Evolutionary conservation across 106 monocot species (phyloP), one percentile per base, ranked within the genome.

Genomic region (Acanthochlamys bracteata): DNA sequence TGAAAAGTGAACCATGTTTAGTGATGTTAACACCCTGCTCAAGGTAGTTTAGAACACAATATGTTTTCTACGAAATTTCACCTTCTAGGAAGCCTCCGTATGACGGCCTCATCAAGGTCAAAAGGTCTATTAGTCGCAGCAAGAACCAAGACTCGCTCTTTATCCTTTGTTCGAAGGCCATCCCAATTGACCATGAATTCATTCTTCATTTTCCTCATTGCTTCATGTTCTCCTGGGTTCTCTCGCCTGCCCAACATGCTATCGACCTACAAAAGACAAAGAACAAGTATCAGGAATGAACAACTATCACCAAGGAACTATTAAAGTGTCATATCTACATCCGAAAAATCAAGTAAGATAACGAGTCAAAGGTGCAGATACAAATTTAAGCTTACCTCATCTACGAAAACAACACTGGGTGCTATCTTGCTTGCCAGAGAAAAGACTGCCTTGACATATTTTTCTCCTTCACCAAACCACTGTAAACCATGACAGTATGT

Each of bases 391-490:
- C 87, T 69, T 25, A 98, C 96, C 96, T 98, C 96, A 63, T 98
- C 96, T 16, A 98, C 85, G 73, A 98, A 98, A 72, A 98, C 67
- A 63, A 98, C 96, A 78, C 96, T 98, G 6, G 96, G 96, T 55
- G 91, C 80, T 77, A 98, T 98, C 75, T 98, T 98, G 70, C 96
- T 98, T 15, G 96, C 96, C 70, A 98, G 74, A 26, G 96, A 88
- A 61, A 98, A 98, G 46, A 98, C 88, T 60, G 96, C 96, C 71
- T 98, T 98, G 24, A 98, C 96, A 67, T 98, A 98, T 68, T 98
- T 98, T 62, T 98, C 96, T 24, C 96, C 96, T 79, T 98, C 96
- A 20, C 96, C 96, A 77, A 98, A 98, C 96, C 96, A 98, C 96
- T 94, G 70, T 55, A 70, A 13, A 70, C 33, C 33, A 33, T 33